These are phyloP conservation scores for Solanum chiquidenum DNA, from an alignment of 257 asterid species.

Conservation along the genomic window DNA sequence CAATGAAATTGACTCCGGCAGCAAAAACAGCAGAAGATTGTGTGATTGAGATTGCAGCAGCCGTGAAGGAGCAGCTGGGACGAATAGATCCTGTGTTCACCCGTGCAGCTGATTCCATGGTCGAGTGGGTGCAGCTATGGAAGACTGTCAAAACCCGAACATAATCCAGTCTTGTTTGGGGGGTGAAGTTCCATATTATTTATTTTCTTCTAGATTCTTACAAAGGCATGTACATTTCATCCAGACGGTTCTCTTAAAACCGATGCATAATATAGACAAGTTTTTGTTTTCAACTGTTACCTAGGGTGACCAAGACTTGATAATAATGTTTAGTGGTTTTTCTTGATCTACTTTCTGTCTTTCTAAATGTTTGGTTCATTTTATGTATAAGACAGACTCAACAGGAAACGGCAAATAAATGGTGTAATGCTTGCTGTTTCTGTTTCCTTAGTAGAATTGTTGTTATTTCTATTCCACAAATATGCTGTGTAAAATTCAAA, in stretches of 20 bases:
- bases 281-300: not conserved
- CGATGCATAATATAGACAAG: not conserved
- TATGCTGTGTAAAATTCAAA: not conserved
- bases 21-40: slow-evolving; percentile 68
- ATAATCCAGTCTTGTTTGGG: not conserved
- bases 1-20: slow-evolving; percentile 38
- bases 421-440: not conserved
- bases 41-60: slow-evolving; percentile 66
- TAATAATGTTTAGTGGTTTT: not conserved
- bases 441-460: not conserved
- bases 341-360: not conserved
- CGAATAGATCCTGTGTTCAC: slow-evolving; percentile 37
- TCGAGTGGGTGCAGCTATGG: slow-evolving; percentile 83
- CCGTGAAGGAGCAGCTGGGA: slow-evolving; percentile 54
- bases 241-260: not conserved
- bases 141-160: slow-evolving; percentile 30
- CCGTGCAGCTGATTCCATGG: slow-evolving; percentile 65
- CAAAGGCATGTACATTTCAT: not conserved
- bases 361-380: not conserved
- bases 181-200: not conserved
- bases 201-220: not conserved
- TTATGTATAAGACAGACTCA: not conserved
- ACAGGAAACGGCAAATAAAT: not conserved
- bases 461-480: not conserved
- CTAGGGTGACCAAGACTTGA: not conserved